phyloP scores from a whole-genome alignment of 495 filamentous ascomycete species.

The Podospora didyma region DNA sequence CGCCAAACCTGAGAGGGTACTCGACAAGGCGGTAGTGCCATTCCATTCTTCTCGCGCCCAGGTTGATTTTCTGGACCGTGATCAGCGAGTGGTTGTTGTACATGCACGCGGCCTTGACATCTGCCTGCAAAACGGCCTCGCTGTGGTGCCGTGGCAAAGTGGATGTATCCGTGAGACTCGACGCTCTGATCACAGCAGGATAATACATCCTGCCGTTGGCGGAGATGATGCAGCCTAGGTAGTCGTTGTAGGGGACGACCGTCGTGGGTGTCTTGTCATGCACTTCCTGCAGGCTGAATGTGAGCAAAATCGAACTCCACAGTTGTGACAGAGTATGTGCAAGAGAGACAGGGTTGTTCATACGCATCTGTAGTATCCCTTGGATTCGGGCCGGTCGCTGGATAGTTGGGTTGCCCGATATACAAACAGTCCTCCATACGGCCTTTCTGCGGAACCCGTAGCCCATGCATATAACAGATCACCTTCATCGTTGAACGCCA shows the following conservation, averaged over 20 bases:
- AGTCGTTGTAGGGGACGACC: conserved; percentile 5
- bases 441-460: not conserved
- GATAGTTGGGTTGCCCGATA: not conserved
- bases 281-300: not conserved
- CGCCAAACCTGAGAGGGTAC: not conserved
- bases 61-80: not conserved
- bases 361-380: conserved; percentile 3
- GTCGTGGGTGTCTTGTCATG: not conserved
- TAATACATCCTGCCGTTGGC: not conserved
- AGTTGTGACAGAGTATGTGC: not conserved
- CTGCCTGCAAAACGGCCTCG: not conserved
- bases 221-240: conserved; percentile 4
- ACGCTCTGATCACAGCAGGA: not conserved
- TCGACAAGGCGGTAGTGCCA: conserved; percentile 1
- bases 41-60: not conserved
- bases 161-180: not conserved
- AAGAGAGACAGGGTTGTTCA: not conserved
- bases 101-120: not conserved
- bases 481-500: conserved; percentile 3
- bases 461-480: conserved; percentile 4
- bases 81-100: conserved; percentile 8
- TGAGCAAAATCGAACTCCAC: too few species aligned
- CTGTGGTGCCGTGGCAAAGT: not conserved
- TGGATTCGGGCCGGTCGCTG: not conserved
- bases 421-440: not conserved